Percentiles rank a stretch among this genome's conserved stretches.
phyloP scores from a whole-genome alignment of 495 filamentous ascomycete species.

The Lindgomyces ingoldianus region DNA sequence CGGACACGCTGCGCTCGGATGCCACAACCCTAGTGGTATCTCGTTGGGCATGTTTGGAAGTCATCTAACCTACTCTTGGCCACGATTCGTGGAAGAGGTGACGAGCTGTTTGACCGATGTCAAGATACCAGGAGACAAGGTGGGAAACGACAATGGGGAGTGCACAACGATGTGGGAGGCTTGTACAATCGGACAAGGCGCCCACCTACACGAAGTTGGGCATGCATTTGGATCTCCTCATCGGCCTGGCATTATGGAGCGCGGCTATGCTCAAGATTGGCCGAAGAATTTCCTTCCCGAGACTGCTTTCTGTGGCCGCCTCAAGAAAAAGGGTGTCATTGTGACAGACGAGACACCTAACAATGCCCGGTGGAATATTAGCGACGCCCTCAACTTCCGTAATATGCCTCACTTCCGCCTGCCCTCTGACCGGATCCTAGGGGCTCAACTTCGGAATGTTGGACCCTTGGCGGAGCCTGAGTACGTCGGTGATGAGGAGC shows the following conservation, averaged over 20 bases:
- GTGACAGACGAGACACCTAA: slow-evolving; percentile 30
- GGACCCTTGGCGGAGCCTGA: background rate
- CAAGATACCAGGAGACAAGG: slow-evolving; percentile 39
- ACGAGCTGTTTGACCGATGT: slow-evolving; percentile 44
- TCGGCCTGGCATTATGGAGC: slow-evolving; percentile 46
- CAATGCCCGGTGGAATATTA: slow-evolving; percentile 45
- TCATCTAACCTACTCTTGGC: slow-evolving; percentile 52
- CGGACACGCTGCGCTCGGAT: slow-evolving; percentile 50
- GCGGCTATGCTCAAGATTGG: slow-evolving; percentile 48
- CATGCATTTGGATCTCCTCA: slow-evolving; percentile 48
- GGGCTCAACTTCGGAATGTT: background rate
- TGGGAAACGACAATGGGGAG: slow-evolving; percentile 48
- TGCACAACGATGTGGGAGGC: slow-evolving; percentile 47
- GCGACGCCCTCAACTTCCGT: slow-evolving; percentile 44
- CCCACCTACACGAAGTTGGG: slow-evolving; percentile 49
- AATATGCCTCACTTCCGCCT: slow-evolving; percentile 44
- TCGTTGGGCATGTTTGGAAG: slow-evolving; percentile 54
- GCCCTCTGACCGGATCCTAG: slow-evolving; percentile 36
- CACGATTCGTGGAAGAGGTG: slow-evolving; percentile 52
- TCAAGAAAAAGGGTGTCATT: slow-evolving; percentile 16
- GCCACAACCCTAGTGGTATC: slow-evolving; percentile 46
- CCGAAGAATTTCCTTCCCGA: slow-evolving; percentile 42
- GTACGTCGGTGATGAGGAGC: slow-evolving; percentile 23
- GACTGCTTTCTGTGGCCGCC: slow-evolving; percentile 22
- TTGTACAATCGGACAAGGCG: slow-evolving; percentile 49